phyloP scores from a whole-genome alignment of 306 rosid species.

The Trichosanthes cucumerina region DNA sequence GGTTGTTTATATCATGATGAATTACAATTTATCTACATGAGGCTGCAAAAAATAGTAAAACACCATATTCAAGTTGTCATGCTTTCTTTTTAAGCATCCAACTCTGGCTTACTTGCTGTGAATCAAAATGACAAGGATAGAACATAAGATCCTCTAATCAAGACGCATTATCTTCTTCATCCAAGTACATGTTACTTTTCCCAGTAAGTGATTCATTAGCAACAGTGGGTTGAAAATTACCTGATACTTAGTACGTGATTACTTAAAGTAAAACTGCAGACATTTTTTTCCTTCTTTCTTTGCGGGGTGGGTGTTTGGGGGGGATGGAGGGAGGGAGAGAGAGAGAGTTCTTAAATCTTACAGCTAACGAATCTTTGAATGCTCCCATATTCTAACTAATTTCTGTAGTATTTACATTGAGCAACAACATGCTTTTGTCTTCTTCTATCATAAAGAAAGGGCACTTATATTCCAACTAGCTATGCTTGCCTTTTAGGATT shows the following conservation, averaged over 20 bases:
- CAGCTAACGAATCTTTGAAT: background rate
- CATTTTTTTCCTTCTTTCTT: background rate
- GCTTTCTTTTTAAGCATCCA: background rate
- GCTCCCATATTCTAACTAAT: background rate
- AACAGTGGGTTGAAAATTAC: too few species aligned
- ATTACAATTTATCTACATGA: background rate
- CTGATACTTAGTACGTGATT: background rate
- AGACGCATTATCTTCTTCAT: background rate
- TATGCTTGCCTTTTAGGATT: slow-evolving; percentile 9
- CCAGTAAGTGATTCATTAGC: background rate
- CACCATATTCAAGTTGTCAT: background rate
- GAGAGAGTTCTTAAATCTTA: background rate
- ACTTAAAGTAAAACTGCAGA: background rate
- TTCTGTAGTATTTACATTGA: background rate
- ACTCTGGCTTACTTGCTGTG: background rate
- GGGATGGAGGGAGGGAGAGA: background rate
- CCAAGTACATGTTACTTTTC: background rate
- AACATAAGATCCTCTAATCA: background rate
- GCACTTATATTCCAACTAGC: background rate
- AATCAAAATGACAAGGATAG: background rate
- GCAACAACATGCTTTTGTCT: background rate
- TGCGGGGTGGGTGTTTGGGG: background rate
- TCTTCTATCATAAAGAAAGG: background rate
- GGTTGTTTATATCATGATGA: background rate
- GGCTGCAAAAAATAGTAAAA: background rate